Conservation (phyloP, 805 yeast species). For the Kuraishia hungarica region DNA sequence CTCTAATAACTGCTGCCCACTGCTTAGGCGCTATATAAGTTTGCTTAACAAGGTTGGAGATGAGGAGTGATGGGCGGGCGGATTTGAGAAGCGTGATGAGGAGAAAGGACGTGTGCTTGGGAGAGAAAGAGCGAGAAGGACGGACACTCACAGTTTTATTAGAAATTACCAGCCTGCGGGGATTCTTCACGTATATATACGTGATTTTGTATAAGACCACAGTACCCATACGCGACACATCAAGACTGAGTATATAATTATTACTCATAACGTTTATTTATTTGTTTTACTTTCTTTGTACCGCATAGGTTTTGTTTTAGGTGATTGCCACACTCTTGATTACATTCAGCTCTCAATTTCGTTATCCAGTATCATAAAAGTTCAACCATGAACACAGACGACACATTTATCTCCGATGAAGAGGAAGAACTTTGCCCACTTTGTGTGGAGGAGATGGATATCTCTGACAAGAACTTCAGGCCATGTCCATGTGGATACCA, state of each 20-base stretch:
- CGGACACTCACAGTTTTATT: not conserved
- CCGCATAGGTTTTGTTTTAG: not conserved
- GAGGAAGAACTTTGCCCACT: conserved; percentile 83
- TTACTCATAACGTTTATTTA: no score
- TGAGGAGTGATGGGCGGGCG: no score
- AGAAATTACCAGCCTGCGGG: not conserved
- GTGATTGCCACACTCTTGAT: no score
- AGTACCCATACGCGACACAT: no score
- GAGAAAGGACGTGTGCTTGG: not conserved
- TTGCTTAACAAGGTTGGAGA: no score
- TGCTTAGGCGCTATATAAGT: not conserved
- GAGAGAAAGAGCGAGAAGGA: not conserved
- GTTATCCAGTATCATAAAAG: not conserved
- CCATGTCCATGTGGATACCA: conserved; percentile 99
- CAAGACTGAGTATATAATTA: not conserved
- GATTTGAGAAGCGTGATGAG: no score
- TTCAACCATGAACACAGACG: conserved; percentile 23
- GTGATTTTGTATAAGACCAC: no score
- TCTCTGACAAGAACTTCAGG: conserved; percentile 89
- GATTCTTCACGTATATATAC: no score
- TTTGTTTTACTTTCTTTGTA: no score
- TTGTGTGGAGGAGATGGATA: conserved; percentile 97
- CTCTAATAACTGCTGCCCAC: no score
- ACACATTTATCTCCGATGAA: conserved; percentile 64
- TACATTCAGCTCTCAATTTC: no score